Conservation (phyloP, 139 green algal species). For the Trebouxia sp. region DNA sequence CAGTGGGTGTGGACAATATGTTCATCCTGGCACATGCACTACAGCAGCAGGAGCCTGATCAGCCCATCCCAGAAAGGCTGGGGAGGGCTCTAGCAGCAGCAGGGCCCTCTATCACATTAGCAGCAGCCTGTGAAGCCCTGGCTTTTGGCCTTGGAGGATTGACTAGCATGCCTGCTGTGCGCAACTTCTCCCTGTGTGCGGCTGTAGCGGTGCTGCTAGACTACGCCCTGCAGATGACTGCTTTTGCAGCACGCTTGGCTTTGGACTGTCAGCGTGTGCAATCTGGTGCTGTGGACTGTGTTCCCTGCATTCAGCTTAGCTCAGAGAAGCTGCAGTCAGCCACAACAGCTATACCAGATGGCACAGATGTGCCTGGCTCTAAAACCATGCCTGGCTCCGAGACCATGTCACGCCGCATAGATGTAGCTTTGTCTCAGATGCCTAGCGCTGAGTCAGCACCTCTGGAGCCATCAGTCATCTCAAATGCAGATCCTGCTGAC, state of each 20-base stretch:
- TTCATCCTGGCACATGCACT: slow-evolving; percentile 87
- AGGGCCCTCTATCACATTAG: slow-evolving; percentile 88
- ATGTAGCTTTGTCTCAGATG: neutral
- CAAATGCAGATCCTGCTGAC: neutral
- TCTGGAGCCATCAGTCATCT: neutral
- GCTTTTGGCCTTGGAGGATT: slow-evolving; percentile 79
- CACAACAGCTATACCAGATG: neutral
- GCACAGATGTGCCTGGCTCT: neutral
- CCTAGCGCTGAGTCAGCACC: neutral
- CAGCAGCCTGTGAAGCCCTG: slow-evolving; percentile 67
- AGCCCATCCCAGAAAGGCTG: slow-evolving; percentile 61
- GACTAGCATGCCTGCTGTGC: slow-evolving; percentile 83
- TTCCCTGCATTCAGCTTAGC: slow-evolving; percentile 59
- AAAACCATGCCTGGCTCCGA: neutral
- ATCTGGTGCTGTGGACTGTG: slow-evolving; percentile 61
- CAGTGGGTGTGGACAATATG: slow-evolving; percentile 96
- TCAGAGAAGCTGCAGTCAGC: neutral
- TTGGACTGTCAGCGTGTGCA: slow-evolving; percentile 68
- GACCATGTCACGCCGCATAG: neutral
- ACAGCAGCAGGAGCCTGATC: slow-evolving; percentile 48
- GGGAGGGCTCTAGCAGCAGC: slow-evolving; percentile 68
- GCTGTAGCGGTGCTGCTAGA: slow-evolving; percentile 81
- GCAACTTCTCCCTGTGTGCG: slow-evolving; percentile 82
- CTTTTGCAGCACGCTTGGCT: slow-evolving; percentile 77
- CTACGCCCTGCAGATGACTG: slow-evolving; percentile 81